Evolutionary conservation across 306 rosid species (phyloP).

Genomic region (Cicer bijugum): DNA sequence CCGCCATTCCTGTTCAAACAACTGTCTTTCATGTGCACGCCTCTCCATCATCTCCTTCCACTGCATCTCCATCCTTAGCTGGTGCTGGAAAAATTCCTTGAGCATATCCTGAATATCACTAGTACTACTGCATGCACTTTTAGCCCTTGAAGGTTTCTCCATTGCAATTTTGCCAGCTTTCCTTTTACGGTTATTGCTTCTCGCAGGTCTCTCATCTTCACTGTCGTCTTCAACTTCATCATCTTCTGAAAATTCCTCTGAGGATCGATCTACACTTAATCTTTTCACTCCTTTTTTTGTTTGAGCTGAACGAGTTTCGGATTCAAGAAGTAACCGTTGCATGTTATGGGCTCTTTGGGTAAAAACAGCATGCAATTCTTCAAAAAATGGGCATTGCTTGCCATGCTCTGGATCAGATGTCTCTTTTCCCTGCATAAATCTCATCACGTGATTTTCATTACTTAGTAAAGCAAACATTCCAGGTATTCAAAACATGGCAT

Average conservation of each 20-base stretch:
- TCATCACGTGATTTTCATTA: constrained; percentile 3
- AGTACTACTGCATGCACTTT: constrained; percentile 41
- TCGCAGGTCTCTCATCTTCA: constrained; percentile 62
- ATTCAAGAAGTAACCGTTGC: constrained; percentile 71
- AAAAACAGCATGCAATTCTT: constrained; percentile 80
- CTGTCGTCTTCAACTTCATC: constrained; percentile 59
- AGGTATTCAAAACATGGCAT: constrained; percentile 9
- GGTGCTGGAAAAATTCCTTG: constrained; percentile 72
- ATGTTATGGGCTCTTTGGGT: constrained; percentile 69
- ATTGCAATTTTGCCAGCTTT: constrained; percentile 49
- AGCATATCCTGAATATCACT: constrained; percentile 61
- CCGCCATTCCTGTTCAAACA: constrained; percentile 88
- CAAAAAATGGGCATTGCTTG: constrained; percentile 78
- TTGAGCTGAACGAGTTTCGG: constrained; percentile 61
- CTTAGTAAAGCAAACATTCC: neutral
- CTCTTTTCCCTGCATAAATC: constrained; percentile 75
- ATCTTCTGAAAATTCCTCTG: constrained; percentile 71
- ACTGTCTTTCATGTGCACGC: constrained; percentile 59
- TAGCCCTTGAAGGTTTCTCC: constrained; percentile 57
- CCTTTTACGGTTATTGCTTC: constrained; percentile 64
- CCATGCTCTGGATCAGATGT: constrained; percentile 79
- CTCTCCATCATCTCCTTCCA: constrained; percentile 85
- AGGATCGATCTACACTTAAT: constrained; percentile 56
- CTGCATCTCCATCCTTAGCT: constrained; percentile 80
- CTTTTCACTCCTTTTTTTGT: constrained; percentile 64